Percentiles rank a stretch among this genome's conserved stretches.
These are phyloP conservation scores for Pyrus betulifolia DNA, from an alignment of 306 rosid species.

Conservation along the genomic window DNA sequence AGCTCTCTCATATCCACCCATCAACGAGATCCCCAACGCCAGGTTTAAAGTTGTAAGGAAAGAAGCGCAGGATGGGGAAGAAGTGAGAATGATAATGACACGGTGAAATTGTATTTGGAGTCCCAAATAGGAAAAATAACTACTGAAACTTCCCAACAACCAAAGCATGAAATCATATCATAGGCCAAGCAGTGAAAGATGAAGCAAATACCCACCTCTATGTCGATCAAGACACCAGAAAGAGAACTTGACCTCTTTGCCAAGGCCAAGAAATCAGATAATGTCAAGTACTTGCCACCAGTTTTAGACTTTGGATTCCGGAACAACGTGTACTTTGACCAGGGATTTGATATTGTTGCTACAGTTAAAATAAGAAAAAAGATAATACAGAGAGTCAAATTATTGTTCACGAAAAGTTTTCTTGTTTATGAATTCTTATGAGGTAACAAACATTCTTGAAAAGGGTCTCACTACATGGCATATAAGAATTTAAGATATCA, in stretches of 20 bases:
- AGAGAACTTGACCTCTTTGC: conserved; percentile 58
- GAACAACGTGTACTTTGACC: conserved; percentile 8
- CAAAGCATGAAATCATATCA: not conserved
- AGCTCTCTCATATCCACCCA: not conserved
- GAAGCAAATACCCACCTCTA: conserved; percentile 52
- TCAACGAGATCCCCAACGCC: not conserved
- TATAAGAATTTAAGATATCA: not conserved
- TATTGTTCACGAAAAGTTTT: not conserved
- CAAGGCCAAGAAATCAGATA: conserved; percentile 71
- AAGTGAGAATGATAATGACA: not conserved
- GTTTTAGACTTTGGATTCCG: conserved; percentile 52
- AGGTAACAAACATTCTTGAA: conserved; percentile 1
- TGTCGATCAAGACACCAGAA: conserved; percentile 54
- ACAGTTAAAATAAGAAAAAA: conserved; percentile 23
- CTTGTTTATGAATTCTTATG: not conserved
- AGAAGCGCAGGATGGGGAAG: conserved; percentile 2
- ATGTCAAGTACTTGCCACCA: conserved; percentile 38
- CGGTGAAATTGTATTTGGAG: not conserved
- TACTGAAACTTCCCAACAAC: not conserved
- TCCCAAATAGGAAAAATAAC: not conserved
- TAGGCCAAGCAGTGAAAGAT: not conserved
- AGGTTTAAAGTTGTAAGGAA: not conserved
- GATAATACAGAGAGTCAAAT: conserved; percentile 20
- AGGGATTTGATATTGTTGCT: conserved; percentile 63
- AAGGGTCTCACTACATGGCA: not conserved